phyloP scores from a whole-genome alignment of 208 protist species.

The Acanthamoeba royreba region DNA sequence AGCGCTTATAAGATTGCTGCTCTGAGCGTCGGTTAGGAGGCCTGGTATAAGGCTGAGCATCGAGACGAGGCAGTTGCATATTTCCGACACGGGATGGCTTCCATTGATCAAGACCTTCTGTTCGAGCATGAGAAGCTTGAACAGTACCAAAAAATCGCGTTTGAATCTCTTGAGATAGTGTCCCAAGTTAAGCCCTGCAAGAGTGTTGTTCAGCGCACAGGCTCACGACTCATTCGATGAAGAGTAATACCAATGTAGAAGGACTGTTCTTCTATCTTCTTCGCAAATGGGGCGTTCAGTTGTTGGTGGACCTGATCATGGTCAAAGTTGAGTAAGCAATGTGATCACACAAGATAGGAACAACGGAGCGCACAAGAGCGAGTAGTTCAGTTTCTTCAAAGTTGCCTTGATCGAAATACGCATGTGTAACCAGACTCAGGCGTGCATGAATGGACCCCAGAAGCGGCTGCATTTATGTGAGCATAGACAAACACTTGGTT shows the following conservation, averaged over 20 bases:
- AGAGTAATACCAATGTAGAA: background rate
- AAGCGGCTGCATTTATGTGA: background rate
- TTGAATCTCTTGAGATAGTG: background rate
- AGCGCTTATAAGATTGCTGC: too few relatives aligned
- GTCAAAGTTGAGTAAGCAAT: background rate
- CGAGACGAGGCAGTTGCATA: background rate
- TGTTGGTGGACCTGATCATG: background rate
- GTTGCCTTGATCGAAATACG: conserved; percentile 35
- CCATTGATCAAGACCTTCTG: conserved; percentile 8
- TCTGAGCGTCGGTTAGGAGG: background rate
- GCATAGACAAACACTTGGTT: too few relatives aligned
- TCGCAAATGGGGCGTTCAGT: background rate
- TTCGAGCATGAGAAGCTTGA: conserved; percentile 26
- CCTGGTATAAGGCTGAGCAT: background rate
- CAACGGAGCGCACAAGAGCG: background rate
- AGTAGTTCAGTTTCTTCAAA: background rate
- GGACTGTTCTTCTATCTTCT: background rate
- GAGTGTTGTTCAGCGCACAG: too few relatives aligned
- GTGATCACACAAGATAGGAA: too few relatives aligned
- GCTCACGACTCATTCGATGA: too few relatives aligned
- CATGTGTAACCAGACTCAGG: background rate
- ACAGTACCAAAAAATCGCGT: conserved; percentile 2
- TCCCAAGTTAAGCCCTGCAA: background rate
- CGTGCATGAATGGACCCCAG: background rate
- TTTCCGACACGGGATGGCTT: background rate